Conservation (phyloP, 495 filamentous ascomycete species). For the Schizothecium vesticola region DNA sequence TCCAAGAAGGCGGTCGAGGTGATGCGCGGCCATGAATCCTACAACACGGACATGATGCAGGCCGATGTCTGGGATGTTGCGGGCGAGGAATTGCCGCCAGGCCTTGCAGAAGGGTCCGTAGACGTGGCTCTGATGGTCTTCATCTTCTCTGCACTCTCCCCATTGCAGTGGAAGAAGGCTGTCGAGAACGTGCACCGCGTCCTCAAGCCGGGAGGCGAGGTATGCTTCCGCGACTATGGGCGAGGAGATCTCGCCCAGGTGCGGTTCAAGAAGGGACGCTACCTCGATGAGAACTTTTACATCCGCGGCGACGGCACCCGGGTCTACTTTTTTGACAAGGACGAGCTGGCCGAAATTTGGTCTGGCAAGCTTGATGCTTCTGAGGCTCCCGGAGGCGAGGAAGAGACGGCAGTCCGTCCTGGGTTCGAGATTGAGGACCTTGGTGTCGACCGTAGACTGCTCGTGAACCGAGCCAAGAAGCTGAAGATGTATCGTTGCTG, state of each 20-base stretch:
- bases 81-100: constrained; percentile 63
- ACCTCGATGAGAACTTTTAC: constrained; percentile 94
- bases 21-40: constrained; percentile 64
- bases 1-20: constrained; percentile 85
- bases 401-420: constrained; percentile 18
- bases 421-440: constrained; percentile 68
- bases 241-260: constrained; percentile 94
- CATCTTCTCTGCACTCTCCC: constrained; percentile 88
- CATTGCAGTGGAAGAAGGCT: constrained; percentile 76
- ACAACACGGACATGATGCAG: constrained; percentile 58
- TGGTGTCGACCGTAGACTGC: constrained; percentile 75
- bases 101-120: constrained; percentile 66
- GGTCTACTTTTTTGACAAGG: constrained; percentile 92
- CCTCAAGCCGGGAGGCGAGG: constrained; percentile 81
- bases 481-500: constrained; percentile 98
- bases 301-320: constrained; percentile 91
- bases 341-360: constrained; percentile 79
- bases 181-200: constrained; percentile 74
- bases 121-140: constrained; percentile 93
- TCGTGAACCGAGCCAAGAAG: constrained; percentile 85
- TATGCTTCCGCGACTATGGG: constrained; percentile 94
- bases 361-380: constrained; percentile 30
- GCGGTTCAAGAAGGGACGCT: constrained; percentile 88
- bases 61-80: constrained; percentile 93
- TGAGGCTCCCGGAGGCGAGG: constrained; percentile 20